A percentile compares a stretch with the other conserved stretches of the same genome.
phyloP scores from a whole-genome alignment of 202 grass and related monocot genomes.

The Carex sylvatica region DNA sequence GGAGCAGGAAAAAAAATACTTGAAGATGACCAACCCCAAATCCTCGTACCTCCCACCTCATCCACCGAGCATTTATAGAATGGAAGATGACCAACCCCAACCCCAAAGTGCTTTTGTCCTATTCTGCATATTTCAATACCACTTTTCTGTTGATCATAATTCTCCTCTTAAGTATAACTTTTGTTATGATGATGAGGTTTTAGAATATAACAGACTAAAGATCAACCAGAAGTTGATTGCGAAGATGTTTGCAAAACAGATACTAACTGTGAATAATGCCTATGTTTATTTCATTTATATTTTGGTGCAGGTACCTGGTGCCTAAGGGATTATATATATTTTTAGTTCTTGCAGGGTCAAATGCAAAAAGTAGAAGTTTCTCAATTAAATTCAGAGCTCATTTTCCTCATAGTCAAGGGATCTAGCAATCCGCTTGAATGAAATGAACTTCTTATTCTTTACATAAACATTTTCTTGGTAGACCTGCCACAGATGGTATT shows the following conservation, averaged over 20 bases:
- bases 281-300: background rate
- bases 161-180: background rate
- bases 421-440: slow-evolving; percentile 68
- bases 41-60: too few relatives aligned
- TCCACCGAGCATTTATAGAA: too few relatives aligned
- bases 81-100: too few relatives aligned
- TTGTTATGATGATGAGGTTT: background rate
- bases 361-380: background rate
- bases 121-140: too few relatives aligned
- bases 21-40: too few relatives aligned
- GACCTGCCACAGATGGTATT: slow-evolving; percentile 33
- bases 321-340: background rate
- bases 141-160: background rate
- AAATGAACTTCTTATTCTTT: slow-evolving; percentile 54
- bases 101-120: too few relatives aligned
- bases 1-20: too few relatives aligned
- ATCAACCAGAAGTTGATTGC: background rate
- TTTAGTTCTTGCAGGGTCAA: background rate
- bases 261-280: background rate
- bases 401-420: slow-evolving; percentile 45
- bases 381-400: slow-evolving; percentile 24
- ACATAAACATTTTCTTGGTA: slow-evolving; percentile 75
- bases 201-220: background rate
- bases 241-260: background rate
- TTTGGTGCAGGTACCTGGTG: background rate